phyloP scores from a whole-genome alignment of 306 rosid species.

The Biancaea sappan region DNA sequence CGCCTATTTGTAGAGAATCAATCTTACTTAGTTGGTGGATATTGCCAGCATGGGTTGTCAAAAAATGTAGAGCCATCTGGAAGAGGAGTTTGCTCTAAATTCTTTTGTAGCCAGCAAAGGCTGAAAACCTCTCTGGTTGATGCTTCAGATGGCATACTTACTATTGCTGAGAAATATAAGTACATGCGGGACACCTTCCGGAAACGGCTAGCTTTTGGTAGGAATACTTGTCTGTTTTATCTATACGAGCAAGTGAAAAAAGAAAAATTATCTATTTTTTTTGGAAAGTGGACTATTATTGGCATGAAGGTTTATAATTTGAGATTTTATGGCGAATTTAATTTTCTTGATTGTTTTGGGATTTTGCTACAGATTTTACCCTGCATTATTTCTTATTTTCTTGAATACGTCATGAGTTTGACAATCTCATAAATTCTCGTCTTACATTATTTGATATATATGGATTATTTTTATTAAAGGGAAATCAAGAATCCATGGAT shows the following conservation, averaged over 20 bases:
- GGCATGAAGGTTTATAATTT: slow-evolving; percentile 15
- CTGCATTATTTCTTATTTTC: neutral
- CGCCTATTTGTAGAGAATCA: slow-evolving; percentile 95
- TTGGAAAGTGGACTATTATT: slow-evolving; percentile 23
- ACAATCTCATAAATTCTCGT: neutral
- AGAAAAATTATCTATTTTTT: slow-evolving; percentile 8
- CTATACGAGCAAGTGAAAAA: slow-evolving; percentile 12
- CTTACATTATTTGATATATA: neutral
- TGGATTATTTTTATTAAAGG: slow-evolving; percentile 49
- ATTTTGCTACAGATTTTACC: neutral
- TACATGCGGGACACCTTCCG: slow-evolving; percentile 88
- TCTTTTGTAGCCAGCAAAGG: slow-evolving; percentile 66
- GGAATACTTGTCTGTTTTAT: slow-evolving; percentile 29
- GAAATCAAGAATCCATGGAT: slow-evolving; percentile 98
- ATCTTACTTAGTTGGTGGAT: slow-evolving; percentile 84
- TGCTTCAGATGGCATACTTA: slow-evolving; percentile 71
- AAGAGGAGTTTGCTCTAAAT: slow-evolving; percentile 73
- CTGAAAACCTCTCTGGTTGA: slow-evolving; percentile 66
- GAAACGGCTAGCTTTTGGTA: slow-evolving; percentile 90
- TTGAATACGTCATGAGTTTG: neutral
- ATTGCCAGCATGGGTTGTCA: slow-evolving; percentile 72
- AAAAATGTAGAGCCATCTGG: slow-evolving; percentile 60
- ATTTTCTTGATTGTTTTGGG: neutral
- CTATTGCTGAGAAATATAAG: slow-evolving; percentile 82
- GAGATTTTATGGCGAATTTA: slow-evolving; percentile 20